A percentile compares a stretch with the other conserved stretches of the same genome.
Evolutionary conservation across 2,329 filamentous ascomycete species (phyloP).

Genomic region (Cladophialophora chaetospira): DNA sequence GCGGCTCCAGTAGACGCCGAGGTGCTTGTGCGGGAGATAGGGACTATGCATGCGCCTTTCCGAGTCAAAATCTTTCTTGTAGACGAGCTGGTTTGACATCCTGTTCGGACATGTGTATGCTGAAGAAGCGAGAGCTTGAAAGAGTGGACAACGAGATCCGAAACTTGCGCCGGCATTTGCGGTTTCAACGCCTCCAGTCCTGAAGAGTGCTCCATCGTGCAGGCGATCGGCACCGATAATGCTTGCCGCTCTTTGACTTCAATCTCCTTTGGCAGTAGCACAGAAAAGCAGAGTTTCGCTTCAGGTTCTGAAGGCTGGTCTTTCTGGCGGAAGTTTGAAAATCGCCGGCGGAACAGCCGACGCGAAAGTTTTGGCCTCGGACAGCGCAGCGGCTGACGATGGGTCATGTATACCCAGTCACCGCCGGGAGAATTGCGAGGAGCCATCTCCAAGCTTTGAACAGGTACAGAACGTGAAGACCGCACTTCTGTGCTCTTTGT

Average conservation of each 20-base stretch:
- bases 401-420: conserved; percentile 8
- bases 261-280: conserved; percentile 10
- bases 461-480: background rate
- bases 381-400: conserved; percentile 9
- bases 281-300: conserved; percentile 10
- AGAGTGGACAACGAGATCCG: background rate
- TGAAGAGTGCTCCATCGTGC: background rate
- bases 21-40: background rate
- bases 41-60: conserved; percentile 1
- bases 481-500: background rate
- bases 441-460: conserved; percentile 3
- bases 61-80: conserved; percentile 9
- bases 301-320: background rate
- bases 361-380: background rate
- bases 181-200: background rate
- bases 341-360: background rate
- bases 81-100: conserved; percentile 4
- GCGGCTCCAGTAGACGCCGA: background rate
- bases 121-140: conserved; percentile 18
- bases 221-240: conserved; percentile 4
- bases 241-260: conserved; percentile 4
- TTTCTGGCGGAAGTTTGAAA: background rate
- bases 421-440: background rate
- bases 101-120: conserved; percentile 13
- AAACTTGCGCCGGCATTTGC: background rate